These are phyloP conservation scores for Neurospora sp. DNA, from an alignment of 495 filamentous ascomycete genomes.

Conservation along the genomic window DNA sequence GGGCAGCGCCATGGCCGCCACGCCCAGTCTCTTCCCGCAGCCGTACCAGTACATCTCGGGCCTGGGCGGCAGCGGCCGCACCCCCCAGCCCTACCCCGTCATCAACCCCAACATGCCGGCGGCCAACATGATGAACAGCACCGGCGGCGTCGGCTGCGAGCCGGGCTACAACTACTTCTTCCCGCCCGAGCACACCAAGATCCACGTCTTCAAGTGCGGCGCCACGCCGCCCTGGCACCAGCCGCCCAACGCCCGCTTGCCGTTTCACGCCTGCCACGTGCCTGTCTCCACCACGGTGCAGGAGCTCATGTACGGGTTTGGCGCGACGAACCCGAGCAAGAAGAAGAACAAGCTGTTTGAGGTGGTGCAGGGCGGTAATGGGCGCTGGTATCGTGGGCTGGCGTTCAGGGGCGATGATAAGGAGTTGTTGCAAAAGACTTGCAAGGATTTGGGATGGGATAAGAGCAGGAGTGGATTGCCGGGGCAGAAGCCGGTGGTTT, in stretches of 20 bases:
- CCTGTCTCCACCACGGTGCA: conserved; percentile 31
- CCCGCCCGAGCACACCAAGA: conserved; percentile 34
- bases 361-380: conserved; percentile 26
- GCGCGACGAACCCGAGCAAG: conserved; percentile 29
- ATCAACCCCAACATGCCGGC: conserved; percentile 41
- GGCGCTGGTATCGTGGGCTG: conserved; percentile 28
- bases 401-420: conserved; percentile 19
- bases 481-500: conserved; percentile 29
- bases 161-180: conserved; percentile 45
- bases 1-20: conserved; percentile 5
- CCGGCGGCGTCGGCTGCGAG: conserved; percentile 44
- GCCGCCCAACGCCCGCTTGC: conserved; percentile 12
- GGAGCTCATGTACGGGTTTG: conserved; percentile 38
- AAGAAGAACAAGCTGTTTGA: conserved; percentile 35
- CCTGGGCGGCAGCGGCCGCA: conserved; percentile 13
- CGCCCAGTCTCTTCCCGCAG: not conserved
- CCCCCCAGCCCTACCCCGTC: conserved; percentile 23
- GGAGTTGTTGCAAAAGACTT: conserved; percentile 15
- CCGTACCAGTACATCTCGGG: conserved; percentile 14
- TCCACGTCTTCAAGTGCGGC: conserved; percentile 35
- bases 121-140: conserved; percentile 45
- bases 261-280: conserved; percentile 29
- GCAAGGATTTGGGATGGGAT: conserved; percentile 31
- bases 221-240: conserved; percentile 34
- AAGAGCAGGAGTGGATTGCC: conserved; percentile 20